Evolutionary conservation across 345 rosid genomes (phyloP).

Genomic region (Citrus reticulata): DNA sequence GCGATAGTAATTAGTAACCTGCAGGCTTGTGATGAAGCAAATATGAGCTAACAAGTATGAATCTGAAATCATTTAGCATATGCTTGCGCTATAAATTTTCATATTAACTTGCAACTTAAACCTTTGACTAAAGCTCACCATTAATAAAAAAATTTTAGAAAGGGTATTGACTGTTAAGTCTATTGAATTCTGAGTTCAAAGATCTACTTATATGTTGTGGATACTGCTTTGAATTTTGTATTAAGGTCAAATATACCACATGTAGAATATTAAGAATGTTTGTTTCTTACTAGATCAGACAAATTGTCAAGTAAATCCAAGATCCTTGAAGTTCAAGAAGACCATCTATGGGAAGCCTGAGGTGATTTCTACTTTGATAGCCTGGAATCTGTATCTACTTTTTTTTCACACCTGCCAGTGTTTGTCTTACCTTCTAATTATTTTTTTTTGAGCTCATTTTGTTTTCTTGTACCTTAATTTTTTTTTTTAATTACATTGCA

Average conservation of each 20-base stretch:
- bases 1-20: neutral
- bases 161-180: neutral
- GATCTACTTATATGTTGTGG: neutral
- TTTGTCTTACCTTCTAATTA: neutral
- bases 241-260: neutral
- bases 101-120: neutral
- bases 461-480: neutral
- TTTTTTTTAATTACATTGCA: neutral
- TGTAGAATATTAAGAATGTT: constrained; percentile 8
- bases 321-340: constrained; percentile 65
- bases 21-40: neutral
- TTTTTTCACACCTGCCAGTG: neutral
- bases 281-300: constrained; percentile 50
- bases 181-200: neutral
- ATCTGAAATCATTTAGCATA: neutral
- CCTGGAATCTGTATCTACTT: neutral
- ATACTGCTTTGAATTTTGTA: neutral
- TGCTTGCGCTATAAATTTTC: neutral
- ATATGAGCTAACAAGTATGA: neutral
- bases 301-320: constrained; percentile 47
- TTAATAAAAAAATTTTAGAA: neutral
- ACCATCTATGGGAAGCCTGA: constrained; percentile 90
- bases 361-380: constrained; percentile 38
- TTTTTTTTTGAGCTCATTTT: neutral
- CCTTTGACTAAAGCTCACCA: neutral